Base-by-base conservation (phyloP, 2,329 filamentous ascomycete species). In the Neonectria hederae region DNA sequence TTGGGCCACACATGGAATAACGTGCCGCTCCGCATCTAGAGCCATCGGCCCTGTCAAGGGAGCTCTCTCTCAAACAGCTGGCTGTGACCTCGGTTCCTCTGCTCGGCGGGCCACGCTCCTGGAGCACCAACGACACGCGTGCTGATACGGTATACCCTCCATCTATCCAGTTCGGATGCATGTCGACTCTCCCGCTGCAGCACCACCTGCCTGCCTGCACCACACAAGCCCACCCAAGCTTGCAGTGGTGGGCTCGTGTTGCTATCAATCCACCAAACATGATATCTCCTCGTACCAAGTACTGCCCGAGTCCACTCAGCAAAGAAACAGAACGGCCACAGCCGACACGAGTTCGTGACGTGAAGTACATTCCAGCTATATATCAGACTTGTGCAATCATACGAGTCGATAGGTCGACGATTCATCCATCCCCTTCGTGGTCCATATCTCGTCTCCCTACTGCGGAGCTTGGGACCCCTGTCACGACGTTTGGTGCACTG, bases 231-330 rank as follows among this genome's bases (percentile, higher is more conserved):
- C 28, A 30, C 38, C 51, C 48, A 46, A 55, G 48, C 63, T 58
- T 63, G 63, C 59, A 56, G 42, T 42, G 42, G 40, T 53, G 63
- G 59, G 63, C 59, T 66, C 63, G 59, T 60, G 55, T 63, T 57
- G 55, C 46, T 45, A 55, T 58, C 48, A 51, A 49, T 26, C 35
- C 32, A 9, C 32, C 43, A 13, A 24, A 45, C 30, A 42, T 46
- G 51, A 55, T 32, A 48, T 54, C 56, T 52, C 32, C 43, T 59
- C 51, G 57, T 62, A 40, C 48, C 8, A 19, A 21, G 38, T 42
- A 42, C 38, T 42, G 17, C n/a, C 8, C n/a, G 38, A 21, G 38
- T 56, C 53, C 40, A 53, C 43, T 28, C 19, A 57, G 14, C n/a
- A 24, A 38, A 49, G 46, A 56, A 28, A 62, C 38, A 35, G 4